These are phyloP conservation scores for Termitomyces sp. DNA, from an alignment of 768 basidiomycete species.

Conservation along the genomic window DNA sequence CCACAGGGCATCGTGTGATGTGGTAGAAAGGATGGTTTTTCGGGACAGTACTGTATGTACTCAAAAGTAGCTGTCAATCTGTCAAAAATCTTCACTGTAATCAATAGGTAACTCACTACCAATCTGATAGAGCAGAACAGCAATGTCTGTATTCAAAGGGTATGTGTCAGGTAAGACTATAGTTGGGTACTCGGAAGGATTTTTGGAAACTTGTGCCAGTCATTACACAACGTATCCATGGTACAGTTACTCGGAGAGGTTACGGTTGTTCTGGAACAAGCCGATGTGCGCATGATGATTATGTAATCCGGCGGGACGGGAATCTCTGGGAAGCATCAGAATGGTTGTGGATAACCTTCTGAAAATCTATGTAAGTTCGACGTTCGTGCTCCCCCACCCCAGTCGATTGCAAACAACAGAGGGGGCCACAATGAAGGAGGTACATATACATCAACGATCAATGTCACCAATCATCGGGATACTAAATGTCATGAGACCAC, in stretches of 20 bases:
- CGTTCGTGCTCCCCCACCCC: too few relatives aligned
- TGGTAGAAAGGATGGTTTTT: not conserved
- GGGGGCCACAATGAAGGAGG: conserved; percentile 1
- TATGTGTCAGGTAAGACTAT: not conserved
- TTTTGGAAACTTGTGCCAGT: too few relatives aligned
- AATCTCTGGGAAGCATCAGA: too few relatives aligned
- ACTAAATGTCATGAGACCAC: conserved; percentile 3
- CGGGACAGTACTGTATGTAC: not conserved
- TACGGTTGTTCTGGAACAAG: not conserved
- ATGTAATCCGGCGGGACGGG: too few relatives aligned
- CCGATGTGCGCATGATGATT: too few relatives aligned
- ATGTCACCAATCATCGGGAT: too few relatives aligned
- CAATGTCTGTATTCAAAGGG: not conserved
- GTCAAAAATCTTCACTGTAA: conserved; percentile 6
- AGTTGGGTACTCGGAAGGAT: not conserved
- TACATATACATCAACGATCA: too few relatives aligned
- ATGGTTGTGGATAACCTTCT: too few relatives aligned
- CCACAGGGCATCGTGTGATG: not conserved
- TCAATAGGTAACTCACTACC: not conserved
- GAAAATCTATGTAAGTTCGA: too few relatives aligned
- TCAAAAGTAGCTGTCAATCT: conserved; percentile 9
- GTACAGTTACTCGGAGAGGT: too few relatives aligned
- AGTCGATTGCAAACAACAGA: conserved; percentile 7
- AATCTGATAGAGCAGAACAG: not conserved
- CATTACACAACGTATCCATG: too few relatives aligned